Evolutionary conservation across 1,139 yeast species (phyloP), one percentile per base, ranked within the genome.

Genomic region (Zygotorulaspora mrakii): DNA sequence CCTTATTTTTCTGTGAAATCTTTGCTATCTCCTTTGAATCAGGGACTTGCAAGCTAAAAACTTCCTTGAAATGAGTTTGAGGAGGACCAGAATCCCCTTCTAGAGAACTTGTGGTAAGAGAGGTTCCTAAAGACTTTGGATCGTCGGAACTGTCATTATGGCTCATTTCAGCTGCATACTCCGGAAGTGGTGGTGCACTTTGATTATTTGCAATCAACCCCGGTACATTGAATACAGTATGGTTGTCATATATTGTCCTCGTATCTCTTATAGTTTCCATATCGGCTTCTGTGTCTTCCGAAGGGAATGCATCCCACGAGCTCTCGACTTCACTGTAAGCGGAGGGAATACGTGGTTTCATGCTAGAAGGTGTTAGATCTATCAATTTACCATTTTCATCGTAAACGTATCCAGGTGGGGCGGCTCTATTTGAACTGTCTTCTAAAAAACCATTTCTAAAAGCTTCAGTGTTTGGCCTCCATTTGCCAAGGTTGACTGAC

Each of bases 271-370:
- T 52, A 1, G 65, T 61, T 31, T 57, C 59, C 24, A 61, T 40
- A 28, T 59, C 65, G 18, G 50, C 62, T n/a, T n/a, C n/a, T 5
- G 36, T 42, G 8, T 41, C 50, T 12, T 42, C 49, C 1, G 59
- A 47, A 12, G 66, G 66, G 34, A 62, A 62, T 5, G 63, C 64
- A 35, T 61, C 56, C 64, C 65, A 62, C 4, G 57, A 47, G 35
- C 64, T 60, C 22, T 57, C 66, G 6, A 50, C 49, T 33, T 59
- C 65, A 3, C 62, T 52, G 32, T 59, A 56, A 5, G 58, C 48
- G 0, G 62, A 55, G 1, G 50, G 55, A 3, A 47, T 52, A 17
- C 63, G 46, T 13, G 49, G 35, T 39, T 55, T 54, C 54, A 55
- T 55, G 31, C 57, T 53, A 2, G 59, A 43, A 4, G 61, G 60